Conservation (phyloP, 495 filamentous ascomycete species). For the Podospora appendiculata region DNA sequence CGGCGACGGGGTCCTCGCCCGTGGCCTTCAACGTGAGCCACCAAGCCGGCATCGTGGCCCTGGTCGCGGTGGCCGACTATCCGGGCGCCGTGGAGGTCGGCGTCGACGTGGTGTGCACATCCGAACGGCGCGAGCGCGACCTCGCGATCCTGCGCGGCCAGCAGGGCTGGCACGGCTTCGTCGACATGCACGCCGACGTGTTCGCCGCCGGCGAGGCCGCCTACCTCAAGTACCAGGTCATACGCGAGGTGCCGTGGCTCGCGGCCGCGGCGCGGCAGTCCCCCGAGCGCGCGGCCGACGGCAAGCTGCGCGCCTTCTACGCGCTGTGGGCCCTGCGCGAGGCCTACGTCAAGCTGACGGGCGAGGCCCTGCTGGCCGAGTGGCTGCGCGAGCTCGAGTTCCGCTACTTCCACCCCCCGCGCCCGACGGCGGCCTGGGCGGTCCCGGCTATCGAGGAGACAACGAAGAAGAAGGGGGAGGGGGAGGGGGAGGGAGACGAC, state of each 20-base stretch:
- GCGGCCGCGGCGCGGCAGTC: slow-evolving; percentile 6
- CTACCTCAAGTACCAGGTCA: slow-evolving; percentile 29
- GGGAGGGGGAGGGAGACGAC: slow-evolving; percentile 13
- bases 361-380: slow-evolving; percentile 72
- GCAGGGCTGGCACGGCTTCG: slow-evolving; percentile 55
- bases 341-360: slow-evolving; percentile 90
- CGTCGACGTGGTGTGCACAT: slow-evolving; percentile 67
- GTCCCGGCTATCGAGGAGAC: slow-evolving; percentile 10
- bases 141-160: slow-evolving; percentile 32
- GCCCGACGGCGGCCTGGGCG: slow-evolving; percentile 13
- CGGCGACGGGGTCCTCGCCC: slow-evolving; percentile 17
- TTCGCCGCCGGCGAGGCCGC: slow-evolving; percentile 44
- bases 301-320: slow-evolving; percentile 66
- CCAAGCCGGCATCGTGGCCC: slow-evolving; percentile 69
- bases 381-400: slow-evolving; percentile 60
- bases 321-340: slow-evolving; percentile 85
- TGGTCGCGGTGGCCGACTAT: slow-evolving; percentile 34
- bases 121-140: slow-evolving; percentile 55
- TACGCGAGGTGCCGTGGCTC: slow-evolving; percentile 16
- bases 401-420: slow-evolving; percentile 23
- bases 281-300: slow-evolving; percentile 19
- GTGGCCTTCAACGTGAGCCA: slow-evolving; percentile 87
- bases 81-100: slow-evolving; percentile 41
- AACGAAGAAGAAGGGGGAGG: slow-evolving; percentile 4
- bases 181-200: slow-evolving; percentile 73